Evolutionary conservation across 148 eudicot species (phyloP), one percentile per base, ranked within the genome.

Genomic region (Persicaria tinctoria): DNA sequence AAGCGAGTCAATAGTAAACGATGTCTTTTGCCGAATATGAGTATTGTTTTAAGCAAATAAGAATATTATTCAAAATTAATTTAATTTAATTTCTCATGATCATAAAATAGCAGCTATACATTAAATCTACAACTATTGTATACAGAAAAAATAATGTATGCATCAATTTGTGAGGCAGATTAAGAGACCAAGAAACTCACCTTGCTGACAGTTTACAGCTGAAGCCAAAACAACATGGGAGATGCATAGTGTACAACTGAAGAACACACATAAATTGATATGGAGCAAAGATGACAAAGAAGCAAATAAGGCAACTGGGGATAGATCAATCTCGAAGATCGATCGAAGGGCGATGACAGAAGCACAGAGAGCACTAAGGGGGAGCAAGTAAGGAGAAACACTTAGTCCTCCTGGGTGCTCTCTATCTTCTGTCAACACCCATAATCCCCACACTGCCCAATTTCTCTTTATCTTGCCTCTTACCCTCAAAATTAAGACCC

Each of bases 341-440:
- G 3, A 17, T 57, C 6, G 32, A 10, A 57, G 10, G 70, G 70
- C 11, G 68, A 44, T 66, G 70, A 66, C 70, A 66, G 70, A 66
- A 66, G 70, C 6, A 66, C 14, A 66, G 70, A 66, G 70, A 66
- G 70, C 70, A 66, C 70, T 66, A 12, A 63, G 68, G 45, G 27
- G 6, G 9, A 27, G 46, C 70, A 10, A 50, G 41, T 32, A 32
- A 32, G 41, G 41, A 32, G 41, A 38, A 38, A 47, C 70, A 66
- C 17, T 66, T 66, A 41, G 70, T 66, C 70, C 70, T 12, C 70
- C 70, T 12, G 8, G 46, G 70, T 66, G 70, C 70, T 41, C 70
- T 66, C 70, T 66, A 66, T 66, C 70, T 66, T 66, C 70, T 66
- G 70, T 66, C 70, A 66, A 66, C 70, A 0, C 46, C 70, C 18